Conservation (phyloP, 2,329 filamentous ascomycete species). For the Rosellinia necatrix region DNA sequence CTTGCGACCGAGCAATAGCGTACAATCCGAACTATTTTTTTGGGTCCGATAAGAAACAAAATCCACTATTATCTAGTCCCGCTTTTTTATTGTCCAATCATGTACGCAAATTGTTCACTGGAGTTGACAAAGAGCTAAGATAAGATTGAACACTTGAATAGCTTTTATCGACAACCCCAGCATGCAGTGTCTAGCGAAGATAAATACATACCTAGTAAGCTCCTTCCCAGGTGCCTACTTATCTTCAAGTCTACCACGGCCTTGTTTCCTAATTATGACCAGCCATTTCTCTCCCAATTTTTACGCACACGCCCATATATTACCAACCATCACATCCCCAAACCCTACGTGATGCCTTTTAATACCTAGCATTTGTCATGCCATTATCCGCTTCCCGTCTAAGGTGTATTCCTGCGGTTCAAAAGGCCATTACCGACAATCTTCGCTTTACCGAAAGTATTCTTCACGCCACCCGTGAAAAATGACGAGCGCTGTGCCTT, state of each 20-base stretch:
- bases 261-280: no score
- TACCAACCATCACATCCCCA: background rate
- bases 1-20: conserved; percentile 20
- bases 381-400: background rate
- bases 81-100: conserved; percentile 17
- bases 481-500: conserved; percentile 36
- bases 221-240: no score
- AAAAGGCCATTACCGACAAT: conserved; percentile 36
- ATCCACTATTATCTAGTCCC: background rate
- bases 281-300: background rate
- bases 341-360: background rate
- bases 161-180: no score
- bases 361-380: background rate
- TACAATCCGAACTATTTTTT: conserved; percentile 18
- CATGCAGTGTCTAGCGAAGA: no score
- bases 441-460: conserved; percentile 37
- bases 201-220: no score
- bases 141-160: background rate
- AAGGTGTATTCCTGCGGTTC: conserved; percentile 27
- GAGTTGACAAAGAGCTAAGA: conserved; percentile 2
- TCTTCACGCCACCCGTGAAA: conserved; percentile 35
- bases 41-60: conserved; percentile 23
- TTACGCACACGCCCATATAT: background rate
- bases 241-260: no score
- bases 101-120: background rate